Evolutionary conservation across 139 green algal genomes (phyloP), one percentile per base, ranked within the genome.

Genomic region (Chlamydomonas sphaeroides): DNA sequence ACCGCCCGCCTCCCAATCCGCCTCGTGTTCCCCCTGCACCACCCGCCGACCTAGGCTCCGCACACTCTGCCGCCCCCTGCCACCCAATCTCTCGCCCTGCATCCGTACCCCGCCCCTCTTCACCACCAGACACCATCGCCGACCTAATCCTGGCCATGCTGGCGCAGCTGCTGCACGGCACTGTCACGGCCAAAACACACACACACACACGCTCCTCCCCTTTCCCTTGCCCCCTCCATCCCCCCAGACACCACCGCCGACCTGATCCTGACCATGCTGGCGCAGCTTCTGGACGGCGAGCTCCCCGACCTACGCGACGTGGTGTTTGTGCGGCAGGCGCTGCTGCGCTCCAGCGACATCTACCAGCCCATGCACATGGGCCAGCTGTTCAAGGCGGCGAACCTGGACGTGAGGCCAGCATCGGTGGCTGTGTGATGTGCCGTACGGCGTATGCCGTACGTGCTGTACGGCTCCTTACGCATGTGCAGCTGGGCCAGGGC

Each of bases 391-490:
- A 30, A 32, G 1, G 35, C 61, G 21, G 74, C 74, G 28, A 80
- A 80, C 59, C 74, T 80, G 41, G 74, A 80, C 41, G 74, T 80
- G 74, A 80, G 74, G n/a, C n/a, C n/a, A n/a, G n/a, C n/a, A n/a
- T n/a, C n/a, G n/a, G n/a, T n/a, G n/a, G n/a, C n/a, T n/a, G n/a
- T n/a, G n/a, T n/a, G n/a, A n/a, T n/a, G n/a, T n/a, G n/a, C n/a
- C n/a, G n/a, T n/a, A n/a, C n/a, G n/a, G n/a, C n/a, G n/a, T n/a
- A n/a, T n/a, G n/a, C n/a, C n/a, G n/a, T n/a, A n/a, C n/a, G n/a
- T n/a, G n/a, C n/a, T n/a, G n/a, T n/a, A n/a, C n/a, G n/a, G n/a
- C n/a, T 32, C 20, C 15, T 25, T 30, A 28, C 17, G 51, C 17
- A 6, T 4, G 20, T 7, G 51, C 14, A 17, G 51, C 20, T 61